phyloP scores from a whole-genome alignment of 305 asterid genomes.

The Plantago lanceolata region DNA sequence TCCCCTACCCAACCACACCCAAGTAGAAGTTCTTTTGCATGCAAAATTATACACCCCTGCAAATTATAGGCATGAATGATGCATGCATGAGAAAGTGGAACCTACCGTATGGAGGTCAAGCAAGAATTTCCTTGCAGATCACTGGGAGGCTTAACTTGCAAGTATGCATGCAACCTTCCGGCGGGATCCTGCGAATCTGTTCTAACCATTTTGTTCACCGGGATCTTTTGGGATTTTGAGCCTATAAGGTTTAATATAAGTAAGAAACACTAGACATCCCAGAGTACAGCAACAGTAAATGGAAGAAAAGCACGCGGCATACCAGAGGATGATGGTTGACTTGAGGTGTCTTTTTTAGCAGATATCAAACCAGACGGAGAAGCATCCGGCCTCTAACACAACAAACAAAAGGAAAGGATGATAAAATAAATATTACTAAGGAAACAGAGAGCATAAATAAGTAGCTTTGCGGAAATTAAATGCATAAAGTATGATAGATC shows the following conservation, averaged over 20 bases:
- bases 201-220: slow-evolving; percentile 84
- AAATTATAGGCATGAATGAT: slow-evolving; percentile 18
- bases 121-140: slow-evolving; percentile 50
- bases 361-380: slow-evolving; percentile 41
- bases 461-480: slow-evolving; percentile 8
- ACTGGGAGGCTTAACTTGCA: slow-evolving; percentile 56
- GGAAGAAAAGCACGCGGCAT: slow-evolving; percentile 18
- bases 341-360: slow-evolving; percentile 41
- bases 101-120: slow-evolving; percentile 83
- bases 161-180: slow-evolving; percentile 90
- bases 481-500: not conserved
- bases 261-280: slow-evolving; percentile 9
- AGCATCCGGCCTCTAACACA: slow-evolving; percentile 51
- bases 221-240: slow-evolving; percentile 61
- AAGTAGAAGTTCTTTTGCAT: no score
- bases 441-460: slow-evolving; percentile 2
- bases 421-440: slow-evolving; percentile 22
- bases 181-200: slow-evolving; percentile 94
- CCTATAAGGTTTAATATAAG: slow-evolving; percentile 43
- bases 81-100: slow-evolving; percentile 10
- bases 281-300: slow-evolving; percentile 7
- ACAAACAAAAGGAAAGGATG: slow-evolving; percentile 5
- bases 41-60: no score
- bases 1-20: no score
- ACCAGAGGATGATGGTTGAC: slow-evolving; percentile 55